Conservation (phyloP, 2,329 filamentous ascomycete species). For the Paramyrothecium roridum region DNA sequence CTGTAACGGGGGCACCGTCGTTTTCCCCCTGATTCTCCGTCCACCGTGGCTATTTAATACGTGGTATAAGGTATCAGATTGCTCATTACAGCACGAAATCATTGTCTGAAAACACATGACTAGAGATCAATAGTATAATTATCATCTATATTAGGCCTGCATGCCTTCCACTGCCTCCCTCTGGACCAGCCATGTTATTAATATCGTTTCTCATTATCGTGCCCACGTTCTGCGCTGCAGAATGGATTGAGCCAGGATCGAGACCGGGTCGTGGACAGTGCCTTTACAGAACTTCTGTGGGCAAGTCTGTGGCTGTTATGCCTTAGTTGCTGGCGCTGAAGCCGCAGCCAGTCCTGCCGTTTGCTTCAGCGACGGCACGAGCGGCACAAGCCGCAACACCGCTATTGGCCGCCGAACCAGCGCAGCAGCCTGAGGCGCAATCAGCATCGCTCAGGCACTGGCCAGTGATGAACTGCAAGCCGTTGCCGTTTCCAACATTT, state of each 20-base stretch:
- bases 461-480: slow-evolving; percentile 21
- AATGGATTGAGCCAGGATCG: neutral
- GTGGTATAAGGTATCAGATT: no score
- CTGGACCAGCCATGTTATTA: no score
- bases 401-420: slow-evolving; percentile 6
- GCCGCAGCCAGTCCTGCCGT: slow-evolving; percentile 24
- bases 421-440: slow-evolving; percentile 21
- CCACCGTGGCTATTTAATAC: no score
- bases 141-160: no score
- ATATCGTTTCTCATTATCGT: no score
- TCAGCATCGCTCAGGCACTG: slow-evolving; percentile 18
- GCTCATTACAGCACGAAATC: no score
- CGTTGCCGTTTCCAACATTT: slow-evolving; percentile 17
- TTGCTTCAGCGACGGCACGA: slow-evolving; percentile 5
- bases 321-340: slow-evolving; percentile 16
- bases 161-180: no score
- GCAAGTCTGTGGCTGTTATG: neutral
- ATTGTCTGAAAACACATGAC: no score
- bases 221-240: neutral
- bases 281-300: neutral
- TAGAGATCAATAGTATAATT: no score
- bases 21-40: no score
- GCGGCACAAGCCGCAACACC: slow-evolving; percentile 7
- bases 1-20: no score
- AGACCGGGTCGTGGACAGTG: neutral